Base-by-base conservation (phyloP, 1,139 yeast species). In the Pichia sp. region DNA sequence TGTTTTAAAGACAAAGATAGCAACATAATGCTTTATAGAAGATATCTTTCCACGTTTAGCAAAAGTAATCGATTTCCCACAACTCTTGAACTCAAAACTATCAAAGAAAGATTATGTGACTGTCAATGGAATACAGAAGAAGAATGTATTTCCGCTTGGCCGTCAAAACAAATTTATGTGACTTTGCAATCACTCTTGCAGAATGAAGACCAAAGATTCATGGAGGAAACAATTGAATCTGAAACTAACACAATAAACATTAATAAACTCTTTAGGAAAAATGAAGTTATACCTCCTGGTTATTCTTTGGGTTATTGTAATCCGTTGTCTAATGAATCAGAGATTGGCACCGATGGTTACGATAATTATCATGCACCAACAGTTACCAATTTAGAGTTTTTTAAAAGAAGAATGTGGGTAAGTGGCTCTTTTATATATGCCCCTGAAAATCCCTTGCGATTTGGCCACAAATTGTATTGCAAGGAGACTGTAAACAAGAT, bases 311-410 rank as follows among this genome's bases (percentile, higher is more conserved):
- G 82, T 3, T 85, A 71, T 58, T 78, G 77, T 59, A 75, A 74
- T 47, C 77, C 81, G 5, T 62, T 69, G 28, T 77, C 72, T 33
- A 45, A 46, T 21, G 86, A 77, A 49, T 40, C 49, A 1, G 59
- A 59, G 3, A 55, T 85, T 21, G 79, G 83, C 1, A 36, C 54
- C 2, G 97, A 89, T 59, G 96, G 96, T 0, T 89, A 85, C 60
- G 95, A 84, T 51, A 69, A 79, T 43, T 77, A 80, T 52, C 95
- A 84, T 58, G 79, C 91, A 1, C 96, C 96, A 0, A 52, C 40
- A 1, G 19, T 45, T 2, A 35, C 48, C 1, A 48, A 39, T 0
- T 33, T 43, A 2, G 58, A 56, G 19, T 53, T 62, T 6, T 85
- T 67, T 55, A 62, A 63, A 21, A 65, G 93, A 46, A 65, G 96